A percentile compares a stretch with the other conserved stretches of the same genome.
These are phyloP conservation scores for Podaxis carcinomalis DNA, from an alignment of 768 basidiomycete species.

Conservation along the genomic window DNA sequence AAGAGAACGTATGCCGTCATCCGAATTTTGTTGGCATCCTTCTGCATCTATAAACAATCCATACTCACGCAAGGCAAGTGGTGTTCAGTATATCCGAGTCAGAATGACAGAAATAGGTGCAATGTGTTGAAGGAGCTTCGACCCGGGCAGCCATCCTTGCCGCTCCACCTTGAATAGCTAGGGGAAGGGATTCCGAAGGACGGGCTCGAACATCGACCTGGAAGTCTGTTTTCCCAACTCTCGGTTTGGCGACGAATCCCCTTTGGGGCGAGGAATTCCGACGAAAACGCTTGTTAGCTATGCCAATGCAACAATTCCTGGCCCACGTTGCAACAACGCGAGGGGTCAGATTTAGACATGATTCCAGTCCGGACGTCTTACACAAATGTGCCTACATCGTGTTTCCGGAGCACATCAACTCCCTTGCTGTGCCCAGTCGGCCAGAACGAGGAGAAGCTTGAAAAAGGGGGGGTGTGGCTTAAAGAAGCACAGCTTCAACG, in stretches of 20 bases:
- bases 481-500: not conserved
- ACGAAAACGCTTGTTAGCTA: conserved; percentile 3
- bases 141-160: not conserved
- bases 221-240: not conserved
- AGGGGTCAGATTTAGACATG: not conserved
- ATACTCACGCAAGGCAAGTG: not conserved
- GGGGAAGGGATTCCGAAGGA: not conserved
- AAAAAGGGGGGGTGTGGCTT: not conserved
- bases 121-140: not conserved
- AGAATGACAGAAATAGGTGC: not conserved
- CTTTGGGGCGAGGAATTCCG: not conserved
- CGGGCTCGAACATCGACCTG: not conserved
- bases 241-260: not conserved
- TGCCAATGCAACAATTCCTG: not conserved
- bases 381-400: not conserved
- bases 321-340: conserved; percentile 2
- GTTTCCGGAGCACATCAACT: not conserved
- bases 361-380: not conserved
- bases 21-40: not conserved
- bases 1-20: not conserved
- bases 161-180: not conserved
- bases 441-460: not conserved
- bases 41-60: not conserved
- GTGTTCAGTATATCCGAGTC: conserved; percentile 2
- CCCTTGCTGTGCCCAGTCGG: not conserved